Evolutionary conservation across 1,139 yeast species (phyloP), one percentile per base, ranked within the genome.

Genomic region (Blastobotrys buckinghamii): DNA sequence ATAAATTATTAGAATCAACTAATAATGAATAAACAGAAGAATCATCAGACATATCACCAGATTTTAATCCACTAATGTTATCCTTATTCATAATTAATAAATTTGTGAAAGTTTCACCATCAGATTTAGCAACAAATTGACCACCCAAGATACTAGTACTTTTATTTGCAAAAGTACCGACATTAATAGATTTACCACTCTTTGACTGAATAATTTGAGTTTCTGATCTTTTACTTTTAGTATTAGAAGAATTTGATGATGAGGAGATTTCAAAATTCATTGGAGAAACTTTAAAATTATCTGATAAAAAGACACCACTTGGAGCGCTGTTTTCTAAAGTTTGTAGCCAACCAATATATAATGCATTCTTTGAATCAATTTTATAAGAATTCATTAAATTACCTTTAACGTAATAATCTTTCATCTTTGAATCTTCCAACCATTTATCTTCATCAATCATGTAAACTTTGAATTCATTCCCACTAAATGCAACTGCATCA

Each of bases 91-190:
- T 50, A 46, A 74, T 64, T 9, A 71, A 59, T 44, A 82, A 56
- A 49, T 81, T 74, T 1, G 73, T 47, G 9, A 50, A 53, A 15
- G 44, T 34, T 9, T 50, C 44, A n/a, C 54, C 56, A 22, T 60
- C 40, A 13, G 54, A 53, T 2, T 48, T 45, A 1, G 63, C 65
- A 7, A 49, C 38, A 45, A 84, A 78, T 1, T 65, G 62, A 24
- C 82, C 83, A 15, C 84, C 89, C 43, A 83, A 58, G 1, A 78
- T 74, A 45, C 82, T 70, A 4, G 75, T 54, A 0, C 79, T 61
- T 19, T 68, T 68, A 58, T 82, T 82, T 38, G 83, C 69, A 52
- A 70, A 71, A 2, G 64, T 56, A 7, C 72, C 73, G 4, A 69
- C 53, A 48, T 60, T 58, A 19, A 68, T 53, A 15, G 56, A 48